Percentiles rank a stretch among this genome's conserved stretches.
Conservation (phyloP, 2,329 filamentous ascomycete genomes). For the Trichoderma atrobrunneum region DNA sequence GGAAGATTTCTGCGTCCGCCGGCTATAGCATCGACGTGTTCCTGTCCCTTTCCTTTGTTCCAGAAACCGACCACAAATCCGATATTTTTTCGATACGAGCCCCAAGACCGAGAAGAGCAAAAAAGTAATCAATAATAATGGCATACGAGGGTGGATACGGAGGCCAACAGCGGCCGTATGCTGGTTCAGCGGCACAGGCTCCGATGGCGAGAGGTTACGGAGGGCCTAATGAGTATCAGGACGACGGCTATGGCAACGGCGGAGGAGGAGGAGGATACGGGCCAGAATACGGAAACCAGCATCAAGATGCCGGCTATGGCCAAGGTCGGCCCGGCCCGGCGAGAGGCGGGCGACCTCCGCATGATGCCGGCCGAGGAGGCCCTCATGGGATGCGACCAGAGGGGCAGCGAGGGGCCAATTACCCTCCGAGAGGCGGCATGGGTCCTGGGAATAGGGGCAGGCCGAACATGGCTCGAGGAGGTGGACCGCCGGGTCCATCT, state of each 20-base stretch:
- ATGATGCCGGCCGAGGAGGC: conserved; percentile 44
- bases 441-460: conserved; percentile 28
- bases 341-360: conserved; percentile 41
- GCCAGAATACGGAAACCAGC: conserved; percentile 41
- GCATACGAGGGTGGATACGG: conserved; percentile 50
- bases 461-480: conserved; percentile 34
- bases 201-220: conserved; percentile 38
- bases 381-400: conserved; percentile 35
- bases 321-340: conserved; percentile 42
- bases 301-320: conserved; percentile 46
- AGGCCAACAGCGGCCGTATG: conserved; percentile 48
- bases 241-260: conserved; percentile 40
- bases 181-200: conserved; percentile 44
- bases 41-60: not conserved
- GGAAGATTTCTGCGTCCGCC: not conserved
- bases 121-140: conserved; percentile 36
- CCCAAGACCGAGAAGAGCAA: not conserved
- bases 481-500: conserved; percentile 39
- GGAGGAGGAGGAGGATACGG: conserved; percentile 24
- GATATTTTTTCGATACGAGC: not conserved
- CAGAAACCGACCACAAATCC: not conserved
- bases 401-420: conserved; percentile 35
- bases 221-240: conserved; percentile 41
- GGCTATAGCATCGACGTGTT: not conserved
- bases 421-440: conserved; percentile 38